phyloP scores from a whole-genome alignment of 306 rosid genomes.

The Gillenia trifoliata region DNA sequence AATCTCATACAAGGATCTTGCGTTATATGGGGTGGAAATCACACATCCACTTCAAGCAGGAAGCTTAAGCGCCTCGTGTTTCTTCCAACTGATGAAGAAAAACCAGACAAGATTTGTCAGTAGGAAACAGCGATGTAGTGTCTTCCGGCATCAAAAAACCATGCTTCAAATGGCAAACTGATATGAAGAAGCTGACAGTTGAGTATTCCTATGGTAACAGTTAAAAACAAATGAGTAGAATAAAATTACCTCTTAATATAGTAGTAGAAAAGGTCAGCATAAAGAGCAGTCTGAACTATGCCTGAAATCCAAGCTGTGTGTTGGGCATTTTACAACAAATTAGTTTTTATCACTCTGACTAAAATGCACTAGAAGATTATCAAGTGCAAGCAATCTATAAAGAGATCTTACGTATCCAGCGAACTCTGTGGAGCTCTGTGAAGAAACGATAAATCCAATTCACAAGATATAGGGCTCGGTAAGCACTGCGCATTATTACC shows the following conservation, averaged over 20 bases:
- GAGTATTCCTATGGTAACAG: too few species aligned
- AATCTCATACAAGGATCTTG: too few species aligned
- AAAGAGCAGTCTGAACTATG: conserved; percentile 40
- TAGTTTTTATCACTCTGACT: neutral
- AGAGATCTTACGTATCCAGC: conserved; percentile 28
- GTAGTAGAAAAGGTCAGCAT: conserved; percentile 39
- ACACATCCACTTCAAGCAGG: conserved; percentile 31
- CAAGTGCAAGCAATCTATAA: too few species aligned
- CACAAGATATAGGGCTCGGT: conserved; percentile 29
- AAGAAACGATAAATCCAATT: conserved; percentile 36
- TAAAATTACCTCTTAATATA: conserved; percentile 29
- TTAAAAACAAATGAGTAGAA: too few species aligned
- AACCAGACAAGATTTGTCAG: neutral
- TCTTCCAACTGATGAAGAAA: conserved; percentile 37
- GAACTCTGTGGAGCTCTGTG: conserved; percentile 24
- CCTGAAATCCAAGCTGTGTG: conserved; percentile 43
- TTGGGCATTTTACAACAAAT: neutral
- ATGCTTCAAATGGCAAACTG: neutral
- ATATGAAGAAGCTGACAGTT: neutral
- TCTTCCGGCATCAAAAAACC: neutral
- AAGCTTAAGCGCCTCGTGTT: conserved; percentile 28
- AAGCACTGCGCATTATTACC: conserved; percentile 15
- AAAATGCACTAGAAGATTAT: neutral
- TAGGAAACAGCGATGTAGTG: neutral
- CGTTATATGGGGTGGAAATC: too few species aligned